Evolutionary conservation across 2,329 filamentous ascomycete genomes (phyloP).

Genomic region (Exophiala sp.): DNA sequence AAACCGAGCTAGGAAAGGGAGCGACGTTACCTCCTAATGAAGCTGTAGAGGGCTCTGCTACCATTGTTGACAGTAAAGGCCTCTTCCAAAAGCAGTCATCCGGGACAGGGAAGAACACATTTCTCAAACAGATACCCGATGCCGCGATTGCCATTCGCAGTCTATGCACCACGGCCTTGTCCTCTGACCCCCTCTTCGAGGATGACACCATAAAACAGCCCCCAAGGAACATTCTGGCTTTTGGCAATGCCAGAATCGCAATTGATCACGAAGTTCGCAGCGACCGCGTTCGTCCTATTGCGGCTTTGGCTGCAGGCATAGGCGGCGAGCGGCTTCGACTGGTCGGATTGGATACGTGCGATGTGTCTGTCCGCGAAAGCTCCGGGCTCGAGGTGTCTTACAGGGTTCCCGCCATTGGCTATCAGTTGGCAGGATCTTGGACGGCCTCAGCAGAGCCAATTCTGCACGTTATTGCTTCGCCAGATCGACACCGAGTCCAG

Average conservation of each 20-base stretch:
- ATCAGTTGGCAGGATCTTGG: neutral
- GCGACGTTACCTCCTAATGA: too few species aligned
- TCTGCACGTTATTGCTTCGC: slow-evolving; percentile 6
- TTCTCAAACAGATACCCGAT: slow-evolving; percentile 16
- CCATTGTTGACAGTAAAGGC: neutral
- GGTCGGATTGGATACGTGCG: slow-evolving; percentile 1
- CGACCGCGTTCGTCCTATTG: neutral
- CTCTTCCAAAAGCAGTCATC: neutral
- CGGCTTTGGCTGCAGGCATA: slow-evolving; percentile 7
- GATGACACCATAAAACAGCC: too few species aligned
- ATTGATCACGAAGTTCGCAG: neutral
- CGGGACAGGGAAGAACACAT: slow-evolving; percentile 3
- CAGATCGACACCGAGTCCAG: neutral
- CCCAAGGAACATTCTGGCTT: slow-evolving; percentile 7
- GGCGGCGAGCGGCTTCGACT: slow-evolving; percentile 8
- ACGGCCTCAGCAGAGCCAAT: slow-evolving; percentile 9
- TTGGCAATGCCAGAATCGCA: slow-evolving; percentile 11
- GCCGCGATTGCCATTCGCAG: slow-evolving; percentile 3
- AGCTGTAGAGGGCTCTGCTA: neutral
- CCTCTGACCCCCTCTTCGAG: neutral
- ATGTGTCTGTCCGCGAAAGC: slow-evolving; percentile 1
- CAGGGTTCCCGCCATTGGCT: slow-evolving; percentile 5
- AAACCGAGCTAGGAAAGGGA: too few species aligned
- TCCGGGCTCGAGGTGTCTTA: neutral
- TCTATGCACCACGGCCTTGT: neutral